Conservation (phyloP, 331 rosid genomes). For the Acacia concinna region DNA sequence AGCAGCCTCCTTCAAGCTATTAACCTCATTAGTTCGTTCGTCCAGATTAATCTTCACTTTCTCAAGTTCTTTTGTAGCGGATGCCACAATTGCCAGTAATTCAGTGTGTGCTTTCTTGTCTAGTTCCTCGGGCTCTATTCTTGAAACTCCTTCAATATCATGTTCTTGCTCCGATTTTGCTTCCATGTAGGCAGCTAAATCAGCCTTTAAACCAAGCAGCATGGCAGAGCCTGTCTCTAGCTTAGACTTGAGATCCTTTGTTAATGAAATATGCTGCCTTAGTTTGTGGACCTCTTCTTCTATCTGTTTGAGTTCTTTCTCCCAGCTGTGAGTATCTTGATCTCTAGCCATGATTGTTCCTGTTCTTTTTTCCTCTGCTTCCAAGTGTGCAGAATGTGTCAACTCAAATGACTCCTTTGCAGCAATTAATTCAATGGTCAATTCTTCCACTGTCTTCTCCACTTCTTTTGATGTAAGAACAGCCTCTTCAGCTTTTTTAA, state of each 20-base stretch:
- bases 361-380: slow-evolving; percentile 86
- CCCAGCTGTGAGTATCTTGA: slow-evolving; percentile 81
- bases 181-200: slow-evolving; percentile 74
- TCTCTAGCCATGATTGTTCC: slow-evolving; percentile 85
- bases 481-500: slow-evolving; percentile 60
- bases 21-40: slow-evolving; percentile 71
- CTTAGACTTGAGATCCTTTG: slow-evolving; percentile 76
- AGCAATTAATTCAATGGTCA: slow-evolving; percentile 76
- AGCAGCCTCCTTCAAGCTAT: slow-evolving; percentile 69
- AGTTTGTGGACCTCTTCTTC: slow-evolving; percentile 70
- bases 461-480: slow-evolving; percentile 65
- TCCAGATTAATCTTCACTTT: slow-evolving; percentile 77
- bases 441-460: slow-evolving; percentile 80
- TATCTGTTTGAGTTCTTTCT: slow-evolving; percentile 71
- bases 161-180: slow-evolving; percentile 51
- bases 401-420: slow-evolving; percentile 69
- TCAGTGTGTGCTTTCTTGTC: slow-evolving; percentile 45
- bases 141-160: slow-evolving; percentile 35
- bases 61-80: slow-evolving; percentile 77
- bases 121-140: slow-evolving; percentile 37
- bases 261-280: slow-evolving; percentile 57
- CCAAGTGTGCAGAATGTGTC: slow-evolving; percentile 86
- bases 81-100: slow-evolving; percentile 61
- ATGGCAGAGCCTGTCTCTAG: slow-evolving; percentile 58
- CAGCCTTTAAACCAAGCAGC: slow-evolving; percentile 72